phyloP scores from a whole-genome alignment of 73 alveolate species.

The Tetrahymena elliotti region DNA sequence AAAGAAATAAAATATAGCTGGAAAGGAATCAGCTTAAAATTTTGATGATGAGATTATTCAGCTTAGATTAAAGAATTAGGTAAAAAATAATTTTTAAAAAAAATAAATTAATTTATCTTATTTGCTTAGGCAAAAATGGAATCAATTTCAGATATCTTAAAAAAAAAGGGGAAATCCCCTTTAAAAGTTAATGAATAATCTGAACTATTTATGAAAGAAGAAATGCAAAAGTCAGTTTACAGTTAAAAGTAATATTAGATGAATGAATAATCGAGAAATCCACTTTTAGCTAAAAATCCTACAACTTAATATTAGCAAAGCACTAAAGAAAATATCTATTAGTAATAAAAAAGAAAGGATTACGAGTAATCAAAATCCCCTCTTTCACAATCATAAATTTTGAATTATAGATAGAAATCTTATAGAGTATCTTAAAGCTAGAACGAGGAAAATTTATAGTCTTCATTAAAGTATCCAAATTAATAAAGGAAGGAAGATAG shows the following conservation, averaged over 20 bases:
- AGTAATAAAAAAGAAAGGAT: background rate
- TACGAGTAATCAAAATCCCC: background rate
- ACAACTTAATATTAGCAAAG: background rate
- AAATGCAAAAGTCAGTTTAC: background rate
- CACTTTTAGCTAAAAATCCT: background rate
- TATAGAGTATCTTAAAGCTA: background rate
- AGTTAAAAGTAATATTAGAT: background rate
- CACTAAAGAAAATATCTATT: background rate
- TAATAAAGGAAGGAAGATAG: background rate
- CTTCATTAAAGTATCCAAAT: background rate
- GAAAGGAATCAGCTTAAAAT: background rate
- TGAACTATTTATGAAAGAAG: background rate
- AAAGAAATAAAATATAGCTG: background rate
- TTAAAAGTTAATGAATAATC: background rate
- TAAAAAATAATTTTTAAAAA: background rate
- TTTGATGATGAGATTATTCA: background rate
- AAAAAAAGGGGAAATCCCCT: background rate
- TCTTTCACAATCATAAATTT: background rate
- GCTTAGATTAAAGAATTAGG: background rate
- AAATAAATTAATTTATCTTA: too few species aligned
- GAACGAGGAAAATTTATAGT: background rate
- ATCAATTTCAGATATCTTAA: background rate
- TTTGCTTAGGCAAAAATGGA: background rate
- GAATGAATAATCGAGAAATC: background rate
- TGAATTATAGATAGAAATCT: background rate